These are phyloP conservation scores for Colletotrichum caudatum DNA, from an alignment of 2,329 filamentous ascomycete species.

Conservation along the genomic window DNA sequence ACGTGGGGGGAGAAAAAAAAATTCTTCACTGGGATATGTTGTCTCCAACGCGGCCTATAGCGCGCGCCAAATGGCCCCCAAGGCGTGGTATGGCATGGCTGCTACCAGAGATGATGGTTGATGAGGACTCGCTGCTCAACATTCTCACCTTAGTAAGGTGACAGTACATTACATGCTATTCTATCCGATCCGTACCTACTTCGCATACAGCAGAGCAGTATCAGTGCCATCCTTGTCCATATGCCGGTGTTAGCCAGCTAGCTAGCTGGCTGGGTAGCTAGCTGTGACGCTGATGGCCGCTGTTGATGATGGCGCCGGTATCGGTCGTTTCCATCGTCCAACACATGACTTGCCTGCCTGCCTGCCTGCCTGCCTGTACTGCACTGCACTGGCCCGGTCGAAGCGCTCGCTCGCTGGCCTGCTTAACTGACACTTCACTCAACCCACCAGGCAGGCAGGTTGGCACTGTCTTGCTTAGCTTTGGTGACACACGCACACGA, in stretches of 20 bases:
- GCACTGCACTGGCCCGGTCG: conserved; percentile 9
- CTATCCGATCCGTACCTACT: not conserved
- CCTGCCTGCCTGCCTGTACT: not conserved
- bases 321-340: conserved; percentile 9
- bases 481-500: not conserved
- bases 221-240: conserved; percentile 6
- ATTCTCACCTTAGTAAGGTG: not conserved
- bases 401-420: not conserved
- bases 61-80: not conserved
- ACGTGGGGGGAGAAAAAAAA: not conserved
- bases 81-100: not conserved
- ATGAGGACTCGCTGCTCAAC: not conserved
- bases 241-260: not conserved
- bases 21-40: conserved; percentile 12
- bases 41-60: not conserved
- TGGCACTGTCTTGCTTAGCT: conserved; percentile 29
- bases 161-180: no score
- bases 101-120: conserved; percentile 4
- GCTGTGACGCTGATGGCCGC: not conserved
- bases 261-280: not conserved
- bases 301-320: conserved; percentile 20
- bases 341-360: no score
- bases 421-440: conserved; percentile 6
- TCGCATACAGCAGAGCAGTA: not conserved
- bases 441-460: conserved; percentile 12